Base-by-base conservation (phyloP, 192 early-diverging fungal species). In the Powellomyces hirtus region DNA sequence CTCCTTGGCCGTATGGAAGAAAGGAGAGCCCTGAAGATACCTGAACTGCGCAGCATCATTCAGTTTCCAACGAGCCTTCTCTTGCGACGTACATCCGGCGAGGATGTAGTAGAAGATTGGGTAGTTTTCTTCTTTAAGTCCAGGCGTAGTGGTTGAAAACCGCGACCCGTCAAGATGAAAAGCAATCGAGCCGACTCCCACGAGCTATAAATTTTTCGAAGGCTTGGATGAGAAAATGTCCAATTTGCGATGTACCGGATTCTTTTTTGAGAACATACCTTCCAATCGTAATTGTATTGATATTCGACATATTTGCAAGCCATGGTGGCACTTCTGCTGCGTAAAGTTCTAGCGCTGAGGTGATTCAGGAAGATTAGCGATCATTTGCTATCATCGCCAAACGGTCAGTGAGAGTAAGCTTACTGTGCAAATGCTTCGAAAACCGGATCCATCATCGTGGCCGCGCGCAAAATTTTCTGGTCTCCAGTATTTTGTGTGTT, bases 21-120 rank as follows among this genome's bases (percentile, higher is more conserved):
- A 84, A 55, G 71, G 87, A 68, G 55, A 80, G 51, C 67, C 53
- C 26, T 64, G 72, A 1, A 82, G 60, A 45, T 77, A 73, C 11
- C 62, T 53, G 51, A 76, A 81, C 0, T 50, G 37, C 27, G 67
- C 57, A 1, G 77, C 75, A 18, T 92, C 86, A 6, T 77, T 74
- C 7, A 98, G 79, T 36, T 83, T 86, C 72, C 93, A 90, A 45
- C 84, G 75, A 5, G 84, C 40, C 57, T 87, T 89, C 76, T 98
- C 94, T 65, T 93, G 89, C 22, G 78, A 62, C 27, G 88, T 81
- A 0, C 82, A 82, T n/a, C 91, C 92, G n/a, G 87, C 84, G 13
- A 95, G 79, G 42, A 98, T 72, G 66, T 93, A 89, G 79, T 96
- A 93, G 74, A 98, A 91, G 24, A 95, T 86, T 73, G 95, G 94